Base-by-base conservation (phyloP, 2,329 filamentous ascomycete genomes). In the Apiospora kogelbergensis region DNA sequence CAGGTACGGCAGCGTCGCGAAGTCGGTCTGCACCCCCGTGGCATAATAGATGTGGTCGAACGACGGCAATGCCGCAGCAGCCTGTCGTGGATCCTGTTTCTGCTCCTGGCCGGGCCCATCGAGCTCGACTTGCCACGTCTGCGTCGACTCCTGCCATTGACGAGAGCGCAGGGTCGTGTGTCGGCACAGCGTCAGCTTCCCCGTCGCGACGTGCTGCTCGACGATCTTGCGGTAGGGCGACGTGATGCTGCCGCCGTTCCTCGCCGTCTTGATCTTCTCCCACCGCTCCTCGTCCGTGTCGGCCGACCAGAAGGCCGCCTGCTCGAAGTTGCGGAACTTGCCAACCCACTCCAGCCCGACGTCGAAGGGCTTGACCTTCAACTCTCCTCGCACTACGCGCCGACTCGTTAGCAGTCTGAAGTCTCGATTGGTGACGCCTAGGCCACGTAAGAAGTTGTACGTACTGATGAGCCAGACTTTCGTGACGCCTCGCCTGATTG, bases 331-430 rank as follows among this genome's bases (percentile, higher is more conserved):
- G 68, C 90, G 89, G 78, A 92, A 95, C 77, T 95, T 95, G 11
- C 91, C 91, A 78, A 95, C 91, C 93, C 93, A 96, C 64, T 88
- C 85, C 1, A 95, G 84, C 68, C 90, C 88, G 30, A 95, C 86
- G 73, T 95, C 93, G 72, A 95, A 95, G 70, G 91, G 90, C 79
- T 95, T 95, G 65, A 93, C 85, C 73, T 83, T 81, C 15, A 86
- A 74, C 0, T 82, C 80, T 0, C 86, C 84, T 0, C 93, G 85
- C 86, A 94, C 53, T 60, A 37, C 20, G 26, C 4, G 13, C n/a
- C 30, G 5, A 2, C 7, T 37, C 17, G 9, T 60, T 37, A 60
- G 53, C 53, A n/a, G 5, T 11, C 26, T 30, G 24, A n/a, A 7
- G 15, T 5, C 13, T 57, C n/a, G 48, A 57, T 24, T 46, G 48